Percentiles rank a stretch among this genome's conserved stretches.
Conservation (phyloP, 2,329 filamentous ascomycete species). For the Trichothecium roseum region DNA sequence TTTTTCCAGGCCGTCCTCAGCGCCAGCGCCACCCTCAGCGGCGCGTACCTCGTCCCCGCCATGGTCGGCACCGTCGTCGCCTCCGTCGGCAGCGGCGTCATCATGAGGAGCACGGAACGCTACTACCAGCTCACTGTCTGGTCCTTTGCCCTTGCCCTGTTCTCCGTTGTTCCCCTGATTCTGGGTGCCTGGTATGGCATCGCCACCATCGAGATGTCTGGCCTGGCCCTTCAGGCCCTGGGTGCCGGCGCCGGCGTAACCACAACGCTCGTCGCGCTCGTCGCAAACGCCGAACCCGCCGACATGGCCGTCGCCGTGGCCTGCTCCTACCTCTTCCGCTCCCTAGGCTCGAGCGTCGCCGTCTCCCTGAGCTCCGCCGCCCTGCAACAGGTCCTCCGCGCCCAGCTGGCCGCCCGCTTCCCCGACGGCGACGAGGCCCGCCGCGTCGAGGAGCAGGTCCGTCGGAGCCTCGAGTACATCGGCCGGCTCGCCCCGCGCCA, state of each 20-base stretch:
- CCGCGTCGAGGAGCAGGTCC: slow-evolving; percentile 57
- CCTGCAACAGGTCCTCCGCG: slow-evolving; percentile 57
- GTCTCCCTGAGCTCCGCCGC: slow-evolving; percentile 62
- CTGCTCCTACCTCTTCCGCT: slow-evolving; percentile 72
- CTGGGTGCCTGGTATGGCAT: slow-evolving; percentile 39
- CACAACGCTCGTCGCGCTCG: slow-evolving; percentile 59
- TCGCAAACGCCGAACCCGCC: slow-evolving; percentile 55
- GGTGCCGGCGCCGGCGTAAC: slow-evolving; percentile 48
- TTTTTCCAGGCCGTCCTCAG: slow-evolving; percentile 67
- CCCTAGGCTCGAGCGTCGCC: slow-evolving; percentile 66
- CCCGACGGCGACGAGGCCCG: slow-evolving; percentile 47
- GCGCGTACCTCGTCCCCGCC: slow-evolving; percentile 55
- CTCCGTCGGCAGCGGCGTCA: slow-evolving; percentile 51
- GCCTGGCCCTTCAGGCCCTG: slow-evolving; percentile 38
- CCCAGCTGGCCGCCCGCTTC: slow-evolving; percentile 41
- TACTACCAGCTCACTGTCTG: slow-evolving; percentile 60
- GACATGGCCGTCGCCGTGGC: slow-evolving; percentile 70
- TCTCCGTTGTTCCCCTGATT: slow-evolving; percentile 45
- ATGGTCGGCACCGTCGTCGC: slow-evolving; percentile 53
- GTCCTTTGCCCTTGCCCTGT: slow-evolving; percentile 40
- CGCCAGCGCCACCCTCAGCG: slow-evolving; percentile 51
- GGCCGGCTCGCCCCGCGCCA: slow-evolving; percentile 50
- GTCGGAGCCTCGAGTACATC: slow-evolving; percentile 62
- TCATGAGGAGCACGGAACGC: slow-evolving; percentile 60
- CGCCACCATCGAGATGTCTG: slow-evolving; percentile 41